A percentile compares a stretch with the other conserved stretches of the same genome.
These are phyloP conservation scores for Starmerella potacharoeniae DNA, from an alignment of 805 yeast species.

Conservation along the genomic window DNA sequence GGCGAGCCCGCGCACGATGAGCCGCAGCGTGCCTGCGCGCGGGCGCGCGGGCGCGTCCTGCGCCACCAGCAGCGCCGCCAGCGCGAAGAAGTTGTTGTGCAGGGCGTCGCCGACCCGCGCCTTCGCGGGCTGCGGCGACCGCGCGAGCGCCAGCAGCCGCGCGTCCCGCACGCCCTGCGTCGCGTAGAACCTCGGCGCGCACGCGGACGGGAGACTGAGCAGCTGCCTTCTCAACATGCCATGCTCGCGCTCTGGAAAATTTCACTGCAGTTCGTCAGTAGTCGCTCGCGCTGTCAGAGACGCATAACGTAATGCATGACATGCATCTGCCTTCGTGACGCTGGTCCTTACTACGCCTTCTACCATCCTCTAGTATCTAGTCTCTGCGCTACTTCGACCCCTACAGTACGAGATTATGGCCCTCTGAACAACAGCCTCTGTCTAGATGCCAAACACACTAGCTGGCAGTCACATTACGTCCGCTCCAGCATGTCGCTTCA, in stretches of 20 bases:
- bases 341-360: too few species aligned
- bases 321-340: too few species aligned
- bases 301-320: too few species aligned
- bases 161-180: neutral
- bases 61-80: constrained; percentile 14
- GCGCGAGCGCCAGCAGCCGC: neutral
- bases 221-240: constrained; percentile 6
- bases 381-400: too few species aligned
- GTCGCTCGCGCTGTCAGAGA: too few species aligned
- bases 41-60: neutral
- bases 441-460: too few species aligned
- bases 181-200: neutral
- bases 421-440: too few species aligned
- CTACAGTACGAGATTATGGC: too few species aligned
- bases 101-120: constrained; percentile 5
- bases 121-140: neutral
- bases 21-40: neutral
- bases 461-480: too few species aligned
- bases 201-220: neutral
- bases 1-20: constrained; percentile 14
- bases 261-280: neutral
- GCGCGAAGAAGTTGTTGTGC: constrained; percentile 8
- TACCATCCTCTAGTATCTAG: too few species aligned
- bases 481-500: too few species aligned
- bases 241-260: constrained; percentile 2